phyloP scores from a whole-genome alignment of 2,329 filamentous ascomycete genomes.

The Diaporthe sp. region DNA sequence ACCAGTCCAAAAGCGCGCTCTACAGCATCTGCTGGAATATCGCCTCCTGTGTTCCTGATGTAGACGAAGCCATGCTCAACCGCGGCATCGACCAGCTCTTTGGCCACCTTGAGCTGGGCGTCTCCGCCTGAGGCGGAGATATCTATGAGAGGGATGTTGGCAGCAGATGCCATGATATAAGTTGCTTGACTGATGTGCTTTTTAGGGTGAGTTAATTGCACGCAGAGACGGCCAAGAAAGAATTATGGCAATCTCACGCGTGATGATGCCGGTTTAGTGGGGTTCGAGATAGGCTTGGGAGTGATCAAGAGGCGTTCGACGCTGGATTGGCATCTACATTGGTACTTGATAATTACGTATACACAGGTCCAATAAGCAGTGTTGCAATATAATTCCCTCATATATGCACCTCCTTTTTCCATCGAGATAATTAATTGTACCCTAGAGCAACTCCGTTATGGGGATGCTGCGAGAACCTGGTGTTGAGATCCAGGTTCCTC shows the following conservation, averaged over 20 bases:
- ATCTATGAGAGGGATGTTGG: slow-evolving; percentile 85
- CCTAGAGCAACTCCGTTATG: background rate
- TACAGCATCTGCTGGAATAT: slow-evolving; percentile 77
- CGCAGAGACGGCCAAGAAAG: background rate
- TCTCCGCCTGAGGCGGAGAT: slow-evolving; percentile 70
- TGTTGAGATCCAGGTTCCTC: background rate
- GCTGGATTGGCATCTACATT: background rate
- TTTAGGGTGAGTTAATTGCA: background rate
- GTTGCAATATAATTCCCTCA: background rate
- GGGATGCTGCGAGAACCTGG: background rate
- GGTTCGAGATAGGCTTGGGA: slow-evolving; percentile 21
- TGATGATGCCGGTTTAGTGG: slow-evolving; percentile 33
- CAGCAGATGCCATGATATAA: slow-evolving; percentile 49
- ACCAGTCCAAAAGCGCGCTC: slow-evolving; percentile 82
- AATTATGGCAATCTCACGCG: background rate
- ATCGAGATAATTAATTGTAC: background rate
- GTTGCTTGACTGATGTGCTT: background rate
- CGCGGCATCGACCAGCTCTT: slow-evolving; percentile 83
- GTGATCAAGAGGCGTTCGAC: slow-evolving; percentile 8
- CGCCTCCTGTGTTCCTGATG: slow-evolving; percentile 79
- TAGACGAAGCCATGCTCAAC: slow-evolving; percentile 91
- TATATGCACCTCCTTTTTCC: too few relatives aligned
- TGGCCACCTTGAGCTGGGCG: slow-evolving; percentile 70
- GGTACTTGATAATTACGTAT: too few relatives aligned
- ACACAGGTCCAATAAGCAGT: background rate